phyloP scores from a whole-genome alignment of 2,329 filamentous ascomycete species.

The Arthrobotrys sphaeroides region DNA sequence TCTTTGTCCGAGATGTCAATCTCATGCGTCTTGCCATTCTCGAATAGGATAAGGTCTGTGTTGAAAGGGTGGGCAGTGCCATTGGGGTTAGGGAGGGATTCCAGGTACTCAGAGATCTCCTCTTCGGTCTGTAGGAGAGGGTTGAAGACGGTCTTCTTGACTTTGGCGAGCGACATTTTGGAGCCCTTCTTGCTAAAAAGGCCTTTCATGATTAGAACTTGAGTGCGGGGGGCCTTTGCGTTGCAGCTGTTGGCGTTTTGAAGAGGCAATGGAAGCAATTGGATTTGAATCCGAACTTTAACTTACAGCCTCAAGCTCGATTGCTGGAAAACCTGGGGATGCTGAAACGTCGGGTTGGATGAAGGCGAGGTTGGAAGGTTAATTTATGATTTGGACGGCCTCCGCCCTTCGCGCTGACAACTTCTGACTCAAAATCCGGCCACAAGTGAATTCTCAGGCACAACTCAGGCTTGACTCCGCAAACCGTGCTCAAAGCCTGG shows the following conservation, averaged over 20 bases:
- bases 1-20: constrained; percentile 57
- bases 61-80: constrained; percentile 57
- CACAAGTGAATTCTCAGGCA: constrained; percentile 14
- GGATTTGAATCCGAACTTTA: neutral
- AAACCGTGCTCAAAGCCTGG: neutral
- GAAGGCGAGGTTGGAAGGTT: neutral
- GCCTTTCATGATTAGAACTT: neutral
- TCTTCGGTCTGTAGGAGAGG: constrained; percentile 56
- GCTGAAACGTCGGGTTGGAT: neutral
- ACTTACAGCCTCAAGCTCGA: neutral
- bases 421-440: neutral
- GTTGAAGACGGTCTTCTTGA: constrained; percentile 57
- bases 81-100: constrained; percentile 49
- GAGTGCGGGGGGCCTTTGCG: constrained; percentile 17
- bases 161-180: constrained; percentile 39
- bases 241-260: constrained; percentile 2
- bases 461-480: constrained; percentile 1
- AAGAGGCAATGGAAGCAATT: neutral
- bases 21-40: constrained; percentile 52
- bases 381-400: neutral
- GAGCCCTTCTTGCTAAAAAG: too few relatives aligned
- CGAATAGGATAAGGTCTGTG: constrained; percentile 53
- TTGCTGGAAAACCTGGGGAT: neutral
- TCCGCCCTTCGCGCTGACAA: neutral
- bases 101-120: constrained; percentile 54